Conservation (phyloP, 2,329 filamentous ascomycete genomes). For the Cucurbitaria berberidis region DNA sequence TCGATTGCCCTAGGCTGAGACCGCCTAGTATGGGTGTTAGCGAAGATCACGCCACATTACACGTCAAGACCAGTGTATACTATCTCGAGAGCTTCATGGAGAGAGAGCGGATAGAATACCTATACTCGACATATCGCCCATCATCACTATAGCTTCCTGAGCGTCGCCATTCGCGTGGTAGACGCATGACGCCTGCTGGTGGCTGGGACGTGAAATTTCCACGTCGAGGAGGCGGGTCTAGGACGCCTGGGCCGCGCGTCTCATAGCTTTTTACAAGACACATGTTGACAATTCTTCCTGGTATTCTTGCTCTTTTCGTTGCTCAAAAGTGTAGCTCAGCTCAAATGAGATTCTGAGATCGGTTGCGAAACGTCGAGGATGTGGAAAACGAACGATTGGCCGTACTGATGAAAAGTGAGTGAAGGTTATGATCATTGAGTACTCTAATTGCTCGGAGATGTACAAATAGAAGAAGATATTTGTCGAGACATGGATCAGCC, state of each 20-base stretch:
- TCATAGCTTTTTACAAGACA: conserved; percentile 43
- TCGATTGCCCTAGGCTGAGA: conserved; percentile 33
- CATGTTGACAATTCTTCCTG: conserved; percentile 26
- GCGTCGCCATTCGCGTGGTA: conserved; percentile 42
- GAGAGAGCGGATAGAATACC: conserved; percentile 5
- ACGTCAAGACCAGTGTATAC: no score
- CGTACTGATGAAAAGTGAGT: neutral
- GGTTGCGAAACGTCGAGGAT: neutral
- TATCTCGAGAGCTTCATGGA: neutral
- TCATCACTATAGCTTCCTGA: conserved; percentile 26
- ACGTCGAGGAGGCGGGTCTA: conserved; percentile 39
- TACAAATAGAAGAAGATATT: neutral
- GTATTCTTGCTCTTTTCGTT: neutral
- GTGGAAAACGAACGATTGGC: neutral
- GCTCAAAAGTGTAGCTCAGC: neutral
- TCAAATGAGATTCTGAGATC: no score
- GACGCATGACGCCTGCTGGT: conserved; percentile 40
- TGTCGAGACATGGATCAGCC: neutral
- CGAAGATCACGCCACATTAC: no score
- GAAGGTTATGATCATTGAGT: neutral
- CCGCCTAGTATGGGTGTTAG: conserved; percentile 6
- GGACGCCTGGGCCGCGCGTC: conserved; percentile 32
- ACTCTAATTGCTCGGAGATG: neutral
- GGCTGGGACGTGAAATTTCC: conserved; percentile 43
- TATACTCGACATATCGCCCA: conserved; percentile 28